Evolutionary conservation across 345 rosid genomes (phyloP), one percentile per base, ranked within the genome.

Genomic region (Pugionium dolabratum): DNA sequence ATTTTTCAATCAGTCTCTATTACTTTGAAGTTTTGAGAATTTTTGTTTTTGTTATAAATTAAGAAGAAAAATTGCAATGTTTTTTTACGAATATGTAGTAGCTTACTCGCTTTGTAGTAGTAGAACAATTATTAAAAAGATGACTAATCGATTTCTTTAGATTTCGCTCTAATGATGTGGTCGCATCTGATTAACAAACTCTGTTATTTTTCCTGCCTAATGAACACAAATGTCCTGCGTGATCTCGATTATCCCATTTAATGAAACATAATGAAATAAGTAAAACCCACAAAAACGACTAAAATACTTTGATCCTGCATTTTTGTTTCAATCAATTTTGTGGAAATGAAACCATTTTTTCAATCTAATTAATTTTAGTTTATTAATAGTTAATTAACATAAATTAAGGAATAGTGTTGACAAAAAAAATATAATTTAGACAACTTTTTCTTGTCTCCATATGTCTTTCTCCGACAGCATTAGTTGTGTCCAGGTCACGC

Each of bases 401-500:
- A 18, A 18, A 18, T 18, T 18, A 18, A 18, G 18, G 18, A 18
- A 18, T 18, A 18, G 18, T 18, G 18, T 18, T 18, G 18, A 18
- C 18, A 18, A 18, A 18, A 18, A 18, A 18, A 18, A 18, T 18
- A 18, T 18, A 18, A 6, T 25, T 43, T 40, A 37, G 67, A 59
- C 72, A 4, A 36, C 40, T 53, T 53, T 47, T 5, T 6, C 42
- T 66, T 66, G 72, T 60, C 72, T 45, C 44, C 54, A 42, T 50
- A 42, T 66, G 67, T 31, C 62, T 44, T 73, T 53, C 54, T 59
- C 62, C 67, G 59, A 66, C 71, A 51, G 34, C 39, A 7, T 59
- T 50, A 72, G 71, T 58, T 72, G 71, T 57, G 62, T 59, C 76
- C 76, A 72, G 76, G 47, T 72, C 71, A 72, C 71, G 61, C 76